These are phyloP conservation scores for Suillus clintonianus DNA, from an alignment of 768 basidiomycete genomes.

Conservation along the genomic window DNA sequence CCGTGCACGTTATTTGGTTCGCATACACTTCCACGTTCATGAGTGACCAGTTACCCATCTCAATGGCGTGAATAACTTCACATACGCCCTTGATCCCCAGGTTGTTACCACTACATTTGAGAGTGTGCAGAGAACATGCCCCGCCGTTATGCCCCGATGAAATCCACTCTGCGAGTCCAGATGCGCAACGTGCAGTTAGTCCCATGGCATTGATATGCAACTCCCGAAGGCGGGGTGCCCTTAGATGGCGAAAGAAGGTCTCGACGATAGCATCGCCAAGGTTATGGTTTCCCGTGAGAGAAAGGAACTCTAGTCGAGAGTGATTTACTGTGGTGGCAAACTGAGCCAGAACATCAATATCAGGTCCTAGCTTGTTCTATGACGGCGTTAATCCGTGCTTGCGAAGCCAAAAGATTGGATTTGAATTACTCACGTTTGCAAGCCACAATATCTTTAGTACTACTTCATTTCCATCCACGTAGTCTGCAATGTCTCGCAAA, in stretches of 20 bases:
- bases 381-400: constrained; percentile 20
- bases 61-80: constrained; percentile 49
- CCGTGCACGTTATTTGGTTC: constrained; percentile 37
- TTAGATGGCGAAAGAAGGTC: constrained; percentile 50
- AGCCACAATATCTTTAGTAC: constrained; percentile 49
- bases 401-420: not conserved
- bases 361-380: constrained; percentile 44
- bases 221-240: constrained; percentile 48
- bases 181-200: constrained; percentile 45
- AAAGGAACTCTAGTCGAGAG: constrained; percentile 52
- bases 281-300: constrained; percentile 48
- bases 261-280: constrained; percentile 53
- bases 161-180: constrained; percentile 50
- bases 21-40: constrained; percentile 49
- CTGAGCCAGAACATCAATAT: constrained; percentile 34
- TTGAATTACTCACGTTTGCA: constrained; percentile 55
- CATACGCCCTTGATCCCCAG: constrained; percentile 50
- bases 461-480: constrained; percentile 46
- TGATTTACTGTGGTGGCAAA: constrained; percentile 55
- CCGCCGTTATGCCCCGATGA: constrained; percentile 23
- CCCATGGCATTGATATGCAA: constrained; percentile 53
- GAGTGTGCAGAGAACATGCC: constrained; percentile 44
- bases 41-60: constrained; percentile 51
- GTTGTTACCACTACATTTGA: constrained; percentile 60
- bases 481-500: constrained; percentile 51